Conservation (phyloP, 441 rosid genomes). For the Populus trichocarpa region DNA sequence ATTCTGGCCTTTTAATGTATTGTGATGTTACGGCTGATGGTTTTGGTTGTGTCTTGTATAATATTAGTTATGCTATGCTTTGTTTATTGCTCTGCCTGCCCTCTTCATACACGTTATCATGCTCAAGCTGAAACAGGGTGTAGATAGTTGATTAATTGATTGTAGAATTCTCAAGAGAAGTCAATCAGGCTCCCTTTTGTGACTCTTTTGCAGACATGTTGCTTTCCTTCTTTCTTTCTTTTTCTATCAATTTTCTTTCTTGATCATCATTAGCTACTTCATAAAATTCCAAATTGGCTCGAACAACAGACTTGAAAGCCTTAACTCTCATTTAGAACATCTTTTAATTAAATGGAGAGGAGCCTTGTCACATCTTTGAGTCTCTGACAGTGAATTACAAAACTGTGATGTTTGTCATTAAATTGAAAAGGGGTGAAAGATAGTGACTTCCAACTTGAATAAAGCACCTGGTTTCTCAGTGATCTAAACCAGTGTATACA, state of each 20-base stretch:
- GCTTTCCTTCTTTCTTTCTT: no score
- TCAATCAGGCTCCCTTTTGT: background rate
- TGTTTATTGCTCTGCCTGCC: background rate
- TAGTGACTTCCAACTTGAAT: background rate
- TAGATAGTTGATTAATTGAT: no score
- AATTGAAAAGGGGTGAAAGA: background rate
- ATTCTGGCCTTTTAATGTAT: background rate
- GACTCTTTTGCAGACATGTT: background rate
- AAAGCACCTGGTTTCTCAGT: background rate
- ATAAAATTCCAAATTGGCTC: background rate
- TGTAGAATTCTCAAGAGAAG: background rate
- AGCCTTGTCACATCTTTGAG: background rate
- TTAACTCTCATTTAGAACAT: background rate
- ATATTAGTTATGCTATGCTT: background rate
- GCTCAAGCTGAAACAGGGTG: background rate
- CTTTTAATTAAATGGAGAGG: background rate
- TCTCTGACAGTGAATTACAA: background rate
- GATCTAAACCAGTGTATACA: no score
- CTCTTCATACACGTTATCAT: background rate
- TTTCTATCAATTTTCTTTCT: background rate
- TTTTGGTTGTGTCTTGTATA: background rate
- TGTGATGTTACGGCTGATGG: background rate
- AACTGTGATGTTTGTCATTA: background rate
- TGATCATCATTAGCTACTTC: background rate
- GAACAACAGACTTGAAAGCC: background rate